Percentiles rank a stretch among this genome's conserved stretches.
Evolutionary conservation across 345 rosid genomes (phyloP).

Genomic region (Triadica sebifera): DNA sequence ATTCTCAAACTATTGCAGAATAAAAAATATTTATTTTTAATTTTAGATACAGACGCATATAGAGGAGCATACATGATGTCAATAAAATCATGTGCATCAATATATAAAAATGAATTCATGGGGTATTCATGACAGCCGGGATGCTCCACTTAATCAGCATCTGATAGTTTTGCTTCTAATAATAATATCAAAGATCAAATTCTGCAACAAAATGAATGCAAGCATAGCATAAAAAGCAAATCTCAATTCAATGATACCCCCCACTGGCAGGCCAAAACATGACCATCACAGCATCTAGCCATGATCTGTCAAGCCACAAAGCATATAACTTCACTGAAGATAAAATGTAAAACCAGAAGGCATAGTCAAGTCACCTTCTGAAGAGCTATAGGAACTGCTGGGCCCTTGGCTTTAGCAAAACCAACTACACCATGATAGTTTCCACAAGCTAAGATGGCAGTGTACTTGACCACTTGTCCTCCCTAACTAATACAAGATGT

Average conservation of each 20-base stretch:
- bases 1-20: background rate
- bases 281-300: background rate
- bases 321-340: background rate
- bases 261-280: background rate
- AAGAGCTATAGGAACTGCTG: slow-evolving; percentile 69
- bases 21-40: background rate
- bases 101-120: background rate
- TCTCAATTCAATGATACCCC: background rate
- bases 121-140: background rate
- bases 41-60: background rate
- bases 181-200: background rate
- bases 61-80: background rate
- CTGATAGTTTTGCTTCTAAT: background rate
- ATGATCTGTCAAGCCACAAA: background rate
- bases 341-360: slow-evolving; percentile 8
- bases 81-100: too few relatives aligned
- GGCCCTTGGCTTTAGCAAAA: slow-evolving; percentile 85
- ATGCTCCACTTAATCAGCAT: background rate
- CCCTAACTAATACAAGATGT: slow-evolving; percentile 43
- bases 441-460: slow-evolving; percentile 85
- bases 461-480: slow-evolving; percentile 71
- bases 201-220: background rate
- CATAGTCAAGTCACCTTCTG: slow-evolving; percentile 59
- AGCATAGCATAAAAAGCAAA: background rate
- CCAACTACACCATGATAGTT: slow-evolving; percentile 90